Evolutionary conservation across 2,329 filamentous ascomycete genomes (phyloP), one percentile per base, ranked within the genome.

Genomic region (Alternaria gaisen): DNA sequence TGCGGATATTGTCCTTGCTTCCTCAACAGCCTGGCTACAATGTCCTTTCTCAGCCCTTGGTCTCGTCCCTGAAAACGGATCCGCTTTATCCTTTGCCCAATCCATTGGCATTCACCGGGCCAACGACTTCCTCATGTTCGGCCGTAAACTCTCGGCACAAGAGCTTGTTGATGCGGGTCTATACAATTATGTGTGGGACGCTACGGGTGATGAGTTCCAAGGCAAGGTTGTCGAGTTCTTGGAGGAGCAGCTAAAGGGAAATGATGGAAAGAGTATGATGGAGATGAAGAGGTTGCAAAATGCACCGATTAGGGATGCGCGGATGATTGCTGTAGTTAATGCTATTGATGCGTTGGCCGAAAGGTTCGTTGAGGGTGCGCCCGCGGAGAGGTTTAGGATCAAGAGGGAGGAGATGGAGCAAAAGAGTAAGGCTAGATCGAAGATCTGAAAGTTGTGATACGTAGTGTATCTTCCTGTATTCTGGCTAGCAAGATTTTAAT

Each of bases 81-180:
- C 80, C 0, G 80, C 83, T 0, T 71, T 81, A 22, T 80, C 76
- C 12, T 81, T 84, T 58, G 76, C 82, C 0, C 81, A 84, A 63
- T 77, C 76, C 43, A 83, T 85, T 51, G 83, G 83, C 26, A 79
- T 83, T 5, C 83, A 83, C 62, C 82, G 83, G 47, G 77, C 83
- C 1, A 85, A 85, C 64, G 83, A 85, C 64, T 83, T 85, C 61
- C 74, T 85, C 16, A 84, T 85, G 82, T 83, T 85, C 59, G 83
- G 83, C 3, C 75, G 80, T 18, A 83, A 84, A 50, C 54, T 84
- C 3, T 74, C 70, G 1, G 80, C 79, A 1, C 64, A 81, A 28
- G 83, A 85, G 59, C 69, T 83, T 12, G 71, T 81, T 57, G 68
- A 76, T 4, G 80, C 75, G 46, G 83, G 83, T 0, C 52, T 85